A percentile compares a stretch with the other conserved stretches of the same genome.
Conservation (phyloP, 805 yeast species). For the Yarrowia sp. region DNA sequence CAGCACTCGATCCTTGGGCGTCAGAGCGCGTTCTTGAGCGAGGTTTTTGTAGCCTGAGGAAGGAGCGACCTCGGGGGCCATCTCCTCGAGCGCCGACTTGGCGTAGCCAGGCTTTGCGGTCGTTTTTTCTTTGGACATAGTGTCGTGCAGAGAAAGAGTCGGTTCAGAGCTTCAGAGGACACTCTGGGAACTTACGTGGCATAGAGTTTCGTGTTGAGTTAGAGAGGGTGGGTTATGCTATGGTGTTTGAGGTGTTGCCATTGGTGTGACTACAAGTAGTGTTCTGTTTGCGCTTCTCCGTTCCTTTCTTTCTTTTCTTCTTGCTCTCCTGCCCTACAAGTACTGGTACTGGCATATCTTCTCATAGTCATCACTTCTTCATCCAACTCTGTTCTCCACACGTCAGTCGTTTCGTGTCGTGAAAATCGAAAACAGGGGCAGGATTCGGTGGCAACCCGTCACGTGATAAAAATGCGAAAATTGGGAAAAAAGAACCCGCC, state of each 20-base stretch:
- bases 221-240: too few species aligned
- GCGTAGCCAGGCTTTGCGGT: slow-evolving; percentile 12
- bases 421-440: slow-evolving; percentile 19
- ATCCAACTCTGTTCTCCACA: too few species aligned
- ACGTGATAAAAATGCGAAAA: too few species aligned
- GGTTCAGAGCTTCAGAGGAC: slow-evolving; percentile 23
- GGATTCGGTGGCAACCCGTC: too few species aligned
- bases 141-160: slow-evolving; percentile 16
- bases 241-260: too few species aligned
- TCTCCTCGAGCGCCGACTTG: slow-evolving; percentile 26
- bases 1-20: slow-evolving; percentile 29
- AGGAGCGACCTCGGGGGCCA: slow-evolving; percentile 20
- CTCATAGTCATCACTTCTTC: too few species aligned
- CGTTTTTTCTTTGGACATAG: slow-evolving; percentile 23
- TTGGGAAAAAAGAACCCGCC: too few species aligned
- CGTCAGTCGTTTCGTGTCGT: slow-evolving; percentile 22
- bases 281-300: too few species aligned
- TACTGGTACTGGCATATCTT: too few species aligned
- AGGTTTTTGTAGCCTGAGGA: slow-evolving; percentile 17
- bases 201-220: slow-evolving; percentile 16
- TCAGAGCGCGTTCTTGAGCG: slow-evolving; percentile 19
- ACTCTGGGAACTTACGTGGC: slow-evolving; percentile 24
- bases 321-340: too few species aligned
- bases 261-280: too few species aligned
- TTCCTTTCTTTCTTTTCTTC: too few species aligned